Percentiles rank a stretch among this genome's conserved stretches.
Conservation (phyloP, 805 yeast species). For the Starmera amethionina region DNA sequence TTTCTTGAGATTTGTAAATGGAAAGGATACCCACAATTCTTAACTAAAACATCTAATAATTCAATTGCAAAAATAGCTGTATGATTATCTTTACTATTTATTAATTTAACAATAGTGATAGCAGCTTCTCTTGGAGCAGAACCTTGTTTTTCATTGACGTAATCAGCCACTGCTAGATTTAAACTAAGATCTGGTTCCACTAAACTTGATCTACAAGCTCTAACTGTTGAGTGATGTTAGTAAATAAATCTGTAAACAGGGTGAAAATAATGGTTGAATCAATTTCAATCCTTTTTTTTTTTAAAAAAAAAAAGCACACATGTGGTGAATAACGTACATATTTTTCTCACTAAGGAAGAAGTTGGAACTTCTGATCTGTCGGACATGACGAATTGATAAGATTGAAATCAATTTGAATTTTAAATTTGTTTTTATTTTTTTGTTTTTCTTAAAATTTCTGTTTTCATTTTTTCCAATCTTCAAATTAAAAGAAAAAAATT, state of each 20-base stretch:
- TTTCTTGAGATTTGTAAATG: conserved; percentile 92
- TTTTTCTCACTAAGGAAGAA: conserved; percentile 30
- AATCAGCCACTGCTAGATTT: conserved; percentile 88
- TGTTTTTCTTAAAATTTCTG: not conserved
- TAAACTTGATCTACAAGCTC: conserved; percentile 81
- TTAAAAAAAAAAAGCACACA: not conserved
- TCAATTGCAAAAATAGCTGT: conserved; percentile 78
- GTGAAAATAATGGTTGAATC: conserved; percentile 1
- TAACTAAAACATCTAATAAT: conserved; percentile 79
- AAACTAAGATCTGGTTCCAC: conserved; percentile 81
- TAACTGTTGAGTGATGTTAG: conserved; percentile 27
- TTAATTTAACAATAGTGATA: conserved; percentile 67
- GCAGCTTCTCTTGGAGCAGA: conserved; percentile 89
- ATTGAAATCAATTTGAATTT: not conserved
- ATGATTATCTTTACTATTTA: conserved; percentile 77
- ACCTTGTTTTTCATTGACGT: conserved; percentile 88
- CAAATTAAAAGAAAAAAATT: too few relatives aligned
- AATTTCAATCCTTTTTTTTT: too few relatives aligned
- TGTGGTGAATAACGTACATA: conserved; percentile 17
- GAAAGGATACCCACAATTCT: conserved; percentile 96
- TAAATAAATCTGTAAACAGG: conserved; percentile 2
- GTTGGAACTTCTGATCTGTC: conserved; percentile 14
- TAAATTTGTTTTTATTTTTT: not conserved
- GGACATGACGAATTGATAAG: not conserved
- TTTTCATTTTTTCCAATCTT: not conserved